Evolutionary conservation across 2,329 filamentous ascomycete genomes (phyloP), one percentile per base, ranked within the genome.

Genomic region (Scopulariopsis brevicaulis): DNA sequence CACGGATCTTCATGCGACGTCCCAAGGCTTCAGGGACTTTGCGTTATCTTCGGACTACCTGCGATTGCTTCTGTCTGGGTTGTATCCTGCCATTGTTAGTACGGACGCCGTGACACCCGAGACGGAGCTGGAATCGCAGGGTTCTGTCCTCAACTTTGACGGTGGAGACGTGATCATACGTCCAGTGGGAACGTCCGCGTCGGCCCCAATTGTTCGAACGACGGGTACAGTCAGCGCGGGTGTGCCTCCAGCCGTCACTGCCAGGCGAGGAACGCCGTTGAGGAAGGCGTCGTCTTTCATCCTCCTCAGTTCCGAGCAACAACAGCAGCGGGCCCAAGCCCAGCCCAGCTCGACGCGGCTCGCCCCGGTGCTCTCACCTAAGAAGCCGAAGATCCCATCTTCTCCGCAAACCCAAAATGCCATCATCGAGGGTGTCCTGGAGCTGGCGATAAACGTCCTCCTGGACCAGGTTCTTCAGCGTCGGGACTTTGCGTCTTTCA

Each of bases 401-500:
- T 69, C 73, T 11, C 75, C 78, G 57, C 77, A 76, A 59, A 76
- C 86, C 12, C 85, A 84, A 37, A 86, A 89, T 65, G 79, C 83
- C 1, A 79, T 96, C 20, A 80, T 93, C 0, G 87, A 95, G 61
- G 84, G 83, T 5, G 74, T 96, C 15, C 71, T 96, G 5, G 87
- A 92, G 61, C 78, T 97, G 24, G 81, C 93, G 1, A 77, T 94
- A 54, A 82, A 81, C 22, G 84, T 96, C 0, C 96, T 96, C 65
- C 80, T 88, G 55, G 92, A 96, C 65, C 90, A 97, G 64, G 74
- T 97, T 0, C 82, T 96, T 50, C 81, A 80, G 34, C 85, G 90
- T 28, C 96, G 96, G 68, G 94, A 99, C 57, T 99, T 97, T 66
- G 79, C 86, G 2, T 93, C 94, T 0, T 88, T 99, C 57, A 85